Base-by-base conservation (phyloP, 1,139 yeast genomes). In the Yamadazyma aaseri region DNA sequence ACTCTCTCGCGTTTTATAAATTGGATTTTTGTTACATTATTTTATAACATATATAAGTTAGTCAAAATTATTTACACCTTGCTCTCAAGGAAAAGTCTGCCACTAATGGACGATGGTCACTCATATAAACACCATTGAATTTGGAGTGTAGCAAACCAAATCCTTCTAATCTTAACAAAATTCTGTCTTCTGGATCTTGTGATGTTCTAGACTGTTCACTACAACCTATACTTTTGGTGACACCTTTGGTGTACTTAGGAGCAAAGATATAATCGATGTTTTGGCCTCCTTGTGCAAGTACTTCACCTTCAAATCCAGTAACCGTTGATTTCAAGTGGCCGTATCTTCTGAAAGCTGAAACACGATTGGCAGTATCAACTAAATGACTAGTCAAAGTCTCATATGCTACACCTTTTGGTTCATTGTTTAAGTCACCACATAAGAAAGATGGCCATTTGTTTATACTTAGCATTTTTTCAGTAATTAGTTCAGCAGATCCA, bases 91-190 rank as follows among this genome's bases (percentile, higher is more conserved):
- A 29, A 26, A 65, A 55, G 41, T 76, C 79, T 2, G 71, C 76
- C 17, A 73, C 67, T 16, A 76, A 50, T 1, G 81, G 82, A 31
- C 81, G 60, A 49, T 76, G 81, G 45, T 76, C 81, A 47, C 79
- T 72, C 50, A 71, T 63, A 38, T 63, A 68, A 12, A 55, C 49
- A 3, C 70, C 72, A 34, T 65, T 60, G 42, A 58, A 74, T 38
- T 63, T 60, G 14, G 76, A 67, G 39, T 71, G 76, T 24, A 74
- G 53, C 41, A 76, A 63, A 3, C 69, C 80, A 51, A 60, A 73
- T 7, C 61, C 56, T 14, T 46, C 43, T 18, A 62, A 45, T 32
- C 46, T 46, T 18, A 63, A 40, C 18, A 46, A 44, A n/a, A 54
- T 40, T 20, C 44, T 40, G 20, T 51, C 45, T 10, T 29, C 30